A percentile compares a stretch with the other conserved stretches of the same genome.
Conservation (phyloP, 2,329 filamentous ascomycete species). For the Ophiocordyceps polyrhachis-furcata region DNA sequence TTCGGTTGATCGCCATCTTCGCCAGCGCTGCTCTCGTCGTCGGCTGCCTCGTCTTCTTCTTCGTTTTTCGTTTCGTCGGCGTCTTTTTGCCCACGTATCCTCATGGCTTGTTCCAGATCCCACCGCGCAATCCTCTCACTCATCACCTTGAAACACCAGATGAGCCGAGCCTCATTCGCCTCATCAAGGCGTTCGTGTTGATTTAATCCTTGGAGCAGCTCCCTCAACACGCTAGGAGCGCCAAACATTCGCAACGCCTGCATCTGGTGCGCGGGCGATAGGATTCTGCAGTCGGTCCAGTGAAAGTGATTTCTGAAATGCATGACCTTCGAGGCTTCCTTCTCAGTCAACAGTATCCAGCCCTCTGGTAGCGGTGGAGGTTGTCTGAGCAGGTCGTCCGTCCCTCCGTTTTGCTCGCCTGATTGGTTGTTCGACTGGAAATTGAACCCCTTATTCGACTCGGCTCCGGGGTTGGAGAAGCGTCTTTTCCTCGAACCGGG, state of each 20-base stretch:
- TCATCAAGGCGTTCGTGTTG: background rate
- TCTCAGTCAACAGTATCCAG: slow-evolving; percentile 26
- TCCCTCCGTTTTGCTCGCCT: background rate
- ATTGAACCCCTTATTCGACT: slow-evolving; percentile 7
- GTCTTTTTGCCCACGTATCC: background rate
- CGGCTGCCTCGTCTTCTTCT: background rate
- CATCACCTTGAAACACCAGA: background rate
- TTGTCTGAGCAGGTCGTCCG: background rate
- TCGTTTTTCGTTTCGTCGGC: slow-evolving; percentile 9
- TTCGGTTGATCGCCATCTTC: slow-evolving; percentile 4
- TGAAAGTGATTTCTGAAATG: slow-evolving; percentile 44
- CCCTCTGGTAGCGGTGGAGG: slow-evolving; percentile 21
- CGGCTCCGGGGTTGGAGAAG: background rate
- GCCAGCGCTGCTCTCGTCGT: slow-evolving; percentile 1
- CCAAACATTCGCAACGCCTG: background rate
- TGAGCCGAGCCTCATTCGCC: background rate
- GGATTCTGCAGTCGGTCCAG: slow-evolving; percentile 40
- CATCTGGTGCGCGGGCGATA: slow-evolving; percentile 7
- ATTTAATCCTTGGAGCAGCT: background rate
- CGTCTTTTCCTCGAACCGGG: slow-evolving; percentile 9
- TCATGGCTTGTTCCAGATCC: no score
- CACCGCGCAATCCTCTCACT: background rate
- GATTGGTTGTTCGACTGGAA: background rate
- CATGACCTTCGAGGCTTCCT: slow-evolving; percentile 33
- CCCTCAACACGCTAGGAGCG: background rate